Base-by-base conservation (phyloP, 2,329 filamentous ascomycete species). In the Aspergillus jensenii region DNA sequence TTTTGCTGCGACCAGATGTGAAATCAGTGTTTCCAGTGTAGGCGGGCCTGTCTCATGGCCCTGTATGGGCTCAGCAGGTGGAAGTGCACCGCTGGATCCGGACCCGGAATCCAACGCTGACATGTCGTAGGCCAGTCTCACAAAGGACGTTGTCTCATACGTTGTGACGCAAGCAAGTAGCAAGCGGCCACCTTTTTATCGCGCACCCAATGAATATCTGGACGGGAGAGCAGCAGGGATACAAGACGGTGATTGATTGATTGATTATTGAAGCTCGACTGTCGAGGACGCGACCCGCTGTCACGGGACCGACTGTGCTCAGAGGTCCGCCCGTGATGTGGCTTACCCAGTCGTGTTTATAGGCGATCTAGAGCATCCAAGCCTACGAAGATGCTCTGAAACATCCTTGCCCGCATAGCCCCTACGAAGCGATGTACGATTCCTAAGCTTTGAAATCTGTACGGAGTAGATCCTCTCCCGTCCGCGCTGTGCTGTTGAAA, bases 1-100 rank as follows among this genome's bases (percentile, higher is more conserved):
- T 73, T 97, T 97, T 8, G 93, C 90, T 31, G 89, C 88, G 41
- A 97, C 86, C 37, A 97, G 88, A 76, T 96, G 87, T 53, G 87
- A 84, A 56, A 97, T 90, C 44, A 98, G 86, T 23, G 86, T 87
- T 66, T 96, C 91, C 68, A 96, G 84, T 23, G 71, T 68, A 37
- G 71, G 73, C 53, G 70, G 65, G 14, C 63, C 54, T 14, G 63
- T 62, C 39, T 65, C 53, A 21, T 65, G 62, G 44, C 49, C 44
- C n/a, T 58, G 49, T 8, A 31, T 31, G 27, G 58, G 61, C 31
- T 59, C 59, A 31, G 51, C 59, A 45, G 58, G 27, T 31, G 27
- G 59, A 14, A 53, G 58, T 5, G 58, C 55, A 44, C 55, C 58
- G 39, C 63, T 63, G 37, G 68, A 68, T 6, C 55, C 58, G 11